Evolutionary conservation across 371 early-diverging fungal species (phyloP).

Genomic region (Nematocida parisii): DNA sequence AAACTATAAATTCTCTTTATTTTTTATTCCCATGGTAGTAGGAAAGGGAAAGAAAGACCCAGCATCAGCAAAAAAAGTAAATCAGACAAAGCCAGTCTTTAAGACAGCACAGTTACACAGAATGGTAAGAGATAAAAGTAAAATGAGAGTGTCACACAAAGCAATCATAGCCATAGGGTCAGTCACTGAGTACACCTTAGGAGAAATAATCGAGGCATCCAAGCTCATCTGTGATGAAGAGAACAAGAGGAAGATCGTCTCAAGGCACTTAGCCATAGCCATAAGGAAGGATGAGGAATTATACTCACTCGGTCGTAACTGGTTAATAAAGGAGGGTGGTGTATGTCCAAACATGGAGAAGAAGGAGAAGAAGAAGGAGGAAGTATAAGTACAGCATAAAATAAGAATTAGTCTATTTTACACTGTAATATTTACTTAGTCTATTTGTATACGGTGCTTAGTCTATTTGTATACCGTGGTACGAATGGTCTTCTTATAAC

Average conservation of each 20-base stretch:
- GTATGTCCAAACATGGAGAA: constrained; percentile 53
- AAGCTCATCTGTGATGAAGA: constrained; percentile 67
- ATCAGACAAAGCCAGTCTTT: constrained; percentile 46
- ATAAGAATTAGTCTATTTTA: too few relatives aligned
- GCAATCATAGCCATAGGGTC: constrained; percentile 64
- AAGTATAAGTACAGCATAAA: too few relatives aligned
- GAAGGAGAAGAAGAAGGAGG: too few relatives aligned
- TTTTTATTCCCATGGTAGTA: constrained; percentile 16
- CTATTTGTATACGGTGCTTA: too few relatives aligned
- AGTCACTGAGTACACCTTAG: constrained; percentile 64
- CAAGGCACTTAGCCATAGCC: constrained; percentile 69
- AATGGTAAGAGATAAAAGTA: constrained; percentile 66
- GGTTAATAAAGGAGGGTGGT: constrained; percentile 69
- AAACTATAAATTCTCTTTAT: constrained; percentile 49
- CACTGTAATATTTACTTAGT: too few relatives aligned
- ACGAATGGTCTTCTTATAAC: too few relatives aligned
- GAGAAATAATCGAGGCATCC: constrained; percentile 69
- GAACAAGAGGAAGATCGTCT: constrained; percentile 70
- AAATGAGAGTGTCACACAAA: constrained; percentile 67
- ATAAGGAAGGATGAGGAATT: constrained; percentile 69
- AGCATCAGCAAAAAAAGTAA: constrained; percentile 61
- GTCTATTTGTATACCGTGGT: too few relatives aligned
- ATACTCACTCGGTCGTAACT: constrained; percentile 59
- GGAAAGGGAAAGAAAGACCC: constrained; percentile 69
- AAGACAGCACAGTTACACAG: constrained; percentile 69